Evolutionary conservation across 345 rosid species (phyloP).

Genomic region (Lagerstroemia speciosa): DNA sequence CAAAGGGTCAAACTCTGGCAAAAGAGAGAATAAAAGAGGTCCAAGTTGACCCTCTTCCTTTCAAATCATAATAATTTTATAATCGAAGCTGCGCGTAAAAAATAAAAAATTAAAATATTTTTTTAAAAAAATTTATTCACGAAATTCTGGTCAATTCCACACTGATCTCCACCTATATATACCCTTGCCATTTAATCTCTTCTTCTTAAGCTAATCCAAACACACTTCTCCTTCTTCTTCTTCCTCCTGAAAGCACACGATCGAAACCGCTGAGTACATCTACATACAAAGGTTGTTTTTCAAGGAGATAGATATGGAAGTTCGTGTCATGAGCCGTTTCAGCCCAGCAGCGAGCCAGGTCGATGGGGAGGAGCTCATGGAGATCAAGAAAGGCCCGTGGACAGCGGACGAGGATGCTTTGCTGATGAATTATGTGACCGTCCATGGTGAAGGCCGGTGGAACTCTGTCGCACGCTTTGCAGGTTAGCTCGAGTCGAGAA

Average conservation of each 20-base stretch:
- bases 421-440: slow-evolving; percentile 44
- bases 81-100: background rate
- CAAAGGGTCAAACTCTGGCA: slow-evolving; percentile 2
- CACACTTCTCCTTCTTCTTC: background rate
- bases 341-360: background rate
- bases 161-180: slow-evolving; percentile 2
- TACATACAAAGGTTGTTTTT: too few relatives aligned
- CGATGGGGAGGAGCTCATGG: slow-evolving; percentile 30
- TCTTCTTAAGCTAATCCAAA: slow-evolving; percentile 1
- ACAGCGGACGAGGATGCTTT: slow-evolving; percentile 64
- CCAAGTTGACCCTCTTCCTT: too few relatives aligned
- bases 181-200: background rate
- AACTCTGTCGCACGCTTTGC: slow-evolving; percentile 58
- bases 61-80: background rate
- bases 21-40: too few relatives aligned
- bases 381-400: slow-evolving; percentile 84
- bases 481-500: slow-evolving; percentile 20
- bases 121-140: background rate
- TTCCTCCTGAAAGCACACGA: background rate
- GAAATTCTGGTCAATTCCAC: slow-evolving; percentile 5
- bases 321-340: background rate
- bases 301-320: background rate
- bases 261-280: too few relatives aligned
- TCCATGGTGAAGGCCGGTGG: slow-evolving; percentile 90
- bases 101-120: background rate